A percentile compares a stretch with the other conserved stretches of the same genome.
phyloP scores from a whole-genome alignment of 345 rosid species.

The Eucalyptus tenuipes region DNA sequence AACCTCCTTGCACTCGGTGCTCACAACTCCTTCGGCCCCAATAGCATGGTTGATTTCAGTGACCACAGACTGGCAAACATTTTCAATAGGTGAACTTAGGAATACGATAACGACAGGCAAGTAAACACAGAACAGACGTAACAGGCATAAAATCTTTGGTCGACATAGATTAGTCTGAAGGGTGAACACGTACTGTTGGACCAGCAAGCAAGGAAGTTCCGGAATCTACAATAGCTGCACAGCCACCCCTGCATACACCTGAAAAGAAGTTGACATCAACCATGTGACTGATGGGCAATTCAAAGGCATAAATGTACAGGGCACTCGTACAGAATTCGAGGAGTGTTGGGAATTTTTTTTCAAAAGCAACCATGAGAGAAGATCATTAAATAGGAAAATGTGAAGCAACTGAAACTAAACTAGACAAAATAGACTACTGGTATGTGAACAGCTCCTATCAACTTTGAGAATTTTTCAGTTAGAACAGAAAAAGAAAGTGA shows the following conservation, averaged over 20 bases:
- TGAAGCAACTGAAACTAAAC: neutral
- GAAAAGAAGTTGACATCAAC: neutral
- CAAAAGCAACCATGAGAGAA: neutral
- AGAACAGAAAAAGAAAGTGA: neutral
- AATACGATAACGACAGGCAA: neutral
- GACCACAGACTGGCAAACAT: conserved; percentile 34
- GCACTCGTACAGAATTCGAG: neutral
- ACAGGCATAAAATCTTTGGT: neutral
- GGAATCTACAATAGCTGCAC: conserved; percentile 70
- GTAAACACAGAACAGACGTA: neutral
- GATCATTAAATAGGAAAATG: neutral
- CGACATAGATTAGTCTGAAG: neutral
- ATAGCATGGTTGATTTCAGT: conserved; percentile 72
- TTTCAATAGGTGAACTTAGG: neutral
- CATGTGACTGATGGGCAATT: neutral
- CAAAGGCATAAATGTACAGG: neutral
- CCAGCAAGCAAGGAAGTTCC: conserved; percentile 81
- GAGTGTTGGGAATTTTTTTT: neutral
- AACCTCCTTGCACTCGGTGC: conserved; percentile 57
- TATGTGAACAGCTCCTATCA: neutral
- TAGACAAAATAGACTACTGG: neutral
- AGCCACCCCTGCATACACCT: conserved; percentile 50
- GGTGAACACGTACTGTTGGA: conserved; percentile 37
- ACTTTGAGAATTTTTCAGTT: neutral
- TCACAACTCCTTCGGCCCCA: conserved; percentile 61